A percentile compares a stretch with the other conserved stretches of the same genome.
Conservation (phyloP, 164 flowering plant species). For the Cinnamomum micranthum region DNA sequence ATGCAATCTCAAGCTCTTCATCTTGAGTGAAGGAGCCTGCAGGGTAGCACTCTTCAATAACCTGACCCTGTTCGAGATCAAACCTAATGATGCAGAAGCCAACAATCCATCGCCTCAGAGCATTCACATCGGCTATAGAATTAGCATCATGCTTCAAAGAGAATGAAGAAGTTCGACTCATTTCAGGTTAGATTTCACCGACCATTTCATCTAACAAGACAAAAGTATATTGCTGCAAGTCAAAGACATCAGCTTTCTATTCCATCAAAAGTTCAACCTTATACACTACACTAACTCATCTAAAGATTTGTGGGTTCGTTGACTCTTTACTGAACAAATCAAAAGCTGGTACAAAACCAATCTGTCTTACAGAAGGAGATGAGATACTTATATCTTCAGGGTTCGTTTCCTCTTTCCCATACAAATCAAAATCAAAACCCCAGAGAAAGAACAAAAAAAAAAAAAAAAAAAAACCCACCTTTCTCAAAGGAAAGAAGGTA, state of each 20-base stretch:
- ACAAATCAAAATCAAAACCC: constrained; percentile 1
- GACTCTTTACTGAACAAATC: background rate
- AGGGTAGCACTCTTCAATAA: constrained; percentile 93
- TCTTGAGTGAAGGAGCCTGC: constrained; percentile 62
- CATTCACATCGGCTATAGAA: constrained; percentile 48
- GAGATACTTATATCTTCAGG: background rate
- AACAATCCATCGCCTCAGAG: constrained; percentile 68
- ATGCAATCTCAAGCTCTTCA: constrained; percentile 86
- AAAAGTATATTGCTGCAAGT: background rate
- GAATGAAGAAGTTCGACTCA: constrained; percentile 85
- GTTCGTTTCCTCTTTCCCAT: background rate
- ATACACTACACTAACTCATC: background rate
- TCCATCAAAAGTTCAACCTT: background rate
- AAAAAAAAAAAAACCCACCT: background rate
- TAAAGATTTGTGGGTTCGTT: background rate
- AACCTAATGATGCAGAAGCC: constrained; percentile 91
- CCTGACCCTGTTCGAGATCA: constrained; percentile 97
- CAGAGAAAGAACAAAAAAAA: background rate
- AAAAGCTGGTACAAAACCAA: background rate
- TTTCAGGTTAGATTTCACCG: constrained; percentile 27
- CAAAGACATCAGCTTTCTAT: background rate
- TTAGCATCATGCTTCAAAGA: constrained; percentile 49
- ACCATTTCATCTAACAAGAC: background rate
- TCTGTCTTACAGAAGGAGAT: background rate
- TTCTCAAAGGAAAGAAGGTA: too few species aligned